Base-by-base conservation (phyloP, 2,329 filamentous ascomycete species). In the Helotiales sp. region DNA sequence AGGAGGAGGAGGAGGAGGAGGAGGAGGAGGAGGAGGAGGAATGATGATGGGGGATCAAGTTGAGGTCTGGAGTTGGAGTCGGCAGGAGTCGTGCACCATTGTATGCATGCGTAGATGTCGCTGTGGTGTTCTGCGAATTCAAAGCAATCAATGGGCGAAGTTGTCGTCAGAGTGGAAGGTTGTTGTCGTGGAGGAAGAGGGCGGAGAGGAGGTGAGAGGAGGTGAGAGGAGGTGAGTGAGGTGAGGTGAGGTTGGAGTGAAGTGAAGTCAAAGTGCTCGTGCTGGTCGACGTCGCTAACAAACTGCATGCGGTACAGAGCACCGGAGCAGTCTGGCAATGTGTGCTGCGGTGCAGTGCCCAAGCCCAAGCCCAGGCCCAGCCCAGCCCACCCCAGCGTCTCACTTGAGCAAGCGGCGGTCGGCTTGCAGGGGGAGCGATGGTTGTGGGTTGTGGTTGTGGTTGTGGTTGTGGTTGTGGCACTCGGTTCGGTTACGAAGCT, bases 381-480 rank as follows among this genome's bases (percentile, higher is more conserved):
- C 28, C n/a, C 7, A 57, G 22, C 15, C 54, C 30, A 58, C 32
- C 15, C 34, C 54, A 58, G 54, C 54, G 54, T 58, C 54, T 58
- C 54, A 40, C 32, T 8, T 43, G 3, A 54, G 11, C 54, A 37
- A 58, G 54, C 54, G 32, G 58, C 37, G 24, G 43, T 47, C 17
- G 58, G 58, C 58, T 47, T 47, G 49, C 5, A 30, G 30, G 5
- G 30, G 30, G 30, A 34, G 30, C 11, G 30, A 11, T 5, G 11
- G 30, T 34, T n/a, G n/a, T n/a, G n/a, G 30, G 30, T 5, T 6
- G 30, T 34, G 30, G 30, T 5, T 6, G 30, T 34, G 30, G 30
- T 5, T 34, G 30, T 34, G 30, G 30, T 5, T 6, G 30, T 34
- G 17, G 40, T 17, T 45, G 40, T 45, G 40, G 40, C 40, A 11